Base-by-base conservation (phyloP, 495 filamentous ascomycete species). In the Penicillium bialowiezense region DNA sequence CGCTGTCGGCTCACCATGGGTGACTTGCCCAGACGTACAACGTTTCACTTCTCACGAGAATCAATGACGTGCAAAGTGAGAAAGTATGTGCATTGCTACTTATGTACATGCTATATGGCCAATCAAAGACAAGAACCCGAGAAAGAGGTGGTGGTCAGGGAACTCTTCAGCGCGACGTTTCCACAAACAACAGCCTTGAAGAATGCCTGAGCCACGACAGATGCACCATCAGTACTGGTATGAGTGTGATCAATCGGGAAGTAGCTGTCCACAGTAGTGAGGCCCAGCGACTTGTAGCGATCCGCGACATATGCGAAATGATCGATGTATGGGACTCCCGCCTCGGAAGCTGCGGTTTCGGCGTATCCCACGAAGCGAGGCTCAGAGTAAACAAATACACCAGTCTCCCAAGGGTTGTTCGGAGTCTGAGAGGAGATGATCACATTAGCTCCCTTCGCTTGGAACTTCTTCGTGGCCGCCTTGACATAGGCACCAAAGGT, bases 221-320 rank as follows among this genome's bases (percentile, higher is more conserved):
- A 67, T 3, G 83, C 82, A 0, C 84, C 84, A 29, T 56, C 67
- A 0, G 79, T 64, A 52, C 73, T 82, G 2, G 84, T 86, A 63
- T 87, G 84, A 6, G 82, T 86, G 60, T 87, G 81, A 55, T 87
- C 84, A 21, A 66, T 69, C 0, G 83, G 81, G 58, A 71, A 88
- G 51, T 78, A 78, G 1, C 70, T 65, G 55, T 74, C 70, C 1
- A 70, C 67, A 14, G 65, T 74, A 6, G 74, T 69, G 28, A 43
- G 51, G 3, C 75, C 74, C 53, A 85, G 45, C 36, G 65, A 56
- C 51, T 76, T 50, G 54, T 71, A 87, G 37, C 73, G 73, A 36
- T 72, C 69, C 1, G 74, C 77, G 15, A 76, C 73, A 42, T 82
- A 82, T 38, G 73, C 69, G 28, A 74, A 79, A 53, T 88, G 84